Evolutionary conservation across 1,139 yeast species (phyloP), one percentile per base, ranked within the genome.

Genomic region (Geotrichum bryndzae): DNA sequence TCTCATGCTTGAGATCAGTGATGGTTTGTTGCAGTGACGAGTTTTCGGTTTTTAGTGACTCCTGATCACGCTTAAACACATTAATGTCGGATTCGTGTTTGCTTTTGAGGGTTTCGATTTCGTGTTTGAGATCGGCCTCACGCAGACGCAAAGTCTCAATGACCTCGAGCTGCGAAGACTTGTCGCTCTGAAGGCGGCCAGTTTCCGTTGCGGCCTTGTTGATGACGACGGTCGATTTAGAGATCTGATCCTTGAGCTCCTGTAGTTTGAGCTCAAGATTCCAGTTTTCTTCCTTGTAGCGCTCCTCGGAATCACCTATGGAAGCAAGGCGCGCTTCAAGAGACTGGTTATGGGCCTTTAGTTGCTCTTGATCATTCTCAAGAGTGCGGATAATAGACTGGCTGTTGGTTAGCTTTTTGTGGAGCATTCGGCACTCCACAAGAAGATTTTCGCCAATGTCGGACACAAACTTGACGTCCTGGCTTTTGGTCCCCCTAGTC

Each of bases 391-490:
- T 48, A 23, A 23, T 29, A 2, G n/a, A 22, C 45, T 56, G 59
- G n/a, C 57, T 53, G 46, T 35, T 53, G 2, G 51, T 29, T 25
- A 60, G 35, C 33, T 60, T 57, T 35, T 56, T 53, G 27, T 60
- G 59, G 18, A 90, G 79, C 65, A 87, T 80, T 67, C 97, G 83
- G 70, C 96, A 90, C 74, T 91, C 96, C 41, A 82, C 78, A 33
- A 91, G 79, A 63, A 91, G 77, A 61, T 86, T 87, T 70, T 90
- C 96, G 74, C 95, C 88, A 65, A 91, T 77, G 1, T 90, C 95
- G 61, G 91, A 88, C 3, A 90, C 90, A 72, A 90, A 90, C 68
- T 86, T 84, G 77, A 89, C 84, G 67, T 90, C 94, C 68, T 85
- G 65, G 23, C 68, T 51, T 56, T 65, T 59, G 1, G 69, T 60